Evolutionary conservation across 805 yeast genomes (phyloP).

Genomic region (Metschnikowia cerradonensis): DNA sequence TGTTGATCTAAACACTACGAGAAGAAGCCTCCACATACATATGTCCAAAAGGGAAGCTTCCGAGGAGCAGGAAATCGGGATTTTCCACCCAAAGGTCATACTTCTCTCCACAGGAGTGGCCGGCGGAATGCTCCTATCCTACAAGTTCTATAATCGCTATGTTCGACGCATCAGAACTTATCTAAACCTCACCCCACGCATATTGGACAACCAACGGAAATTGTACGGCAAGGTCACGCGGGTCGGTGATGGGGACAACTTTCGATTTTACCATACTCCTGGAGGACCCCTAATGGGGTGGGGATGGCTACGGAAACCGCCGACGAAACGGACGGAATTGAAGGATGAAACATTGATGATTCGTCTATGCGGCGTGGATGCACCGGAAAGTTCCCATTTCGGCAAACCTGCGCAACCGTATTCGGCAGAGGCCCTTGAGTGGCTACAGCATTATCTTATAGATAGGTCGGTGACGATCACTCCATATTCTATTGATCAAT

Average conservation of each 20-base stretch:
- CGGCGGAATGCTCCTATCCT: slow-evolving; percentile 25
- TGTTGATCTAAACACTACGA: neutral
- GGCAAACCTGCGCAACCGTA: slow-evolving; percentile 90
- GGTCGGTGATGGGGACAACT: slow-evolving; percentile 96
- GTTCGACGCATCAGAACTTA: slow-evolving; percentile 32
- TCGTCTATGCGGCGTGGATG: slow-evolving; percentile 90
- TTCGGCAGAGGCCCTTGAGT: slow-evolving; percentile 75
- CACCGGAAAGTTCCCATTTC: slow-evolving; percentile 93
- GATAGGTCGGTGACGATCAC: slow-evolving; percentile 70
- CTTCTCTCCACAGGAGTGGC: slow-evolving; percentile 35
- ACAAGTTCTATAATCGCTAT: slow-evolving; percentile 30
- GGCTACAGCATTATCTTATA: slow-evolving; percentile 65
- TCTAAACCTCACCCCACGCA: slow-evolving; percentile 35
- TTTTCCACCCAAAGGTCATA: slow-evolving; percentile 38
- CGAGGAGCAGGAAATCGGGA: slow-evolving; percentile 5
- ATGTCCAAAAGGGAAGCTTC: neutral
- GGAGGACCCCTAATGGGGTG: slow-evolving; percentile 88
- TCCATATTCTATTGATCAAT: slow-evolving; percentile 83
- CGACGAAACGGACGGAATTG: slow-evolving; percentile 44
- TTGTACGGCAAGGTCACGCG: slow-evolving; percentile 72
- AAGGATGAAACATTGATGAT: slow-evolving; percentile 72
- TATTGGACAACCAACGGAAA: slow-evolving; percentile 25
- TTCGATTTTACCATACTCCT: slow-evolving; percentile 88
- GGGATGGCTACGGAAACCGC: slow-evolving; percentile 81
- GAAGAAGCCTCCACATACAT: neutral